phyloP scores from a whole-genome alignment of 2,329 filamentous ascomycete genomes.

The Aspergillus pseudotamarii region DNA sequence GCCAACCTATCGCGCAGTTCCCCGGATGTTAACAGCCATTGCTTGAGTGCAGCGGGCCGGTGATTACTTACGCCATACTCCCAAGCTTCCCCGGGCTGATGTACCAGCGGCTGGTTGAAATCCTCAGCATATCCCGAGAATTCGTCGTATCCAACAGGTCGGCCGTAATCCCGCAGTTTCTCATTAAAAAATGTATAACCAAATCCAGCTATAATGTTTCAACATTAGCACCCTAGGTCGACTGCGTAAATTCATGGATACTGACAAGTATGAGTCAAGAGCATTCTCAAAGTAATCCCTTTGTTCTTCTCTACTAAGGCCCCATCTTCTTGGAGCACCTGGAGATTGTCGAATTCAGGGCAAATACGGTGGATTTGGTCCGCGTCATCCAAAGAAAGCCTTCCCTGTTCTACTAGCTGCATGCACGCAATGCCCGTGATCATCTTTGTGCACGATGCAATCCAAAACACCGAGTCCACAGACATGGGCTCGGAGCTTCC shows the following conservation, averaged over 20 bases:
- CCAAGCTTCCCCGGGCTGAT: slow-evolving; percentile 66
- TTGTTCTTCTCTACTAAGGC: slow-evolving; percentile 48
- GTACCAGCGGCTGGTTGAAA: slow-evolving; percentile 58
- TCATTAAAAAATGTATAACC: slow-evolving; percentile 61
- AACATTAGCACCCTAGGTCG: background rate
- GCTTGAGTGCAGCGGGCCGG: background rate
- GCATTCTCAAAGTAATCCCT: slow-evolving; percentile 59
- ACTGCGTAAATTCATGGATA: background rate
- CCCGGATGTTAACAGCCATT: background rate
- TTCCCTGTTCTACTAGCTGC: slow-evolving; percentile 51
- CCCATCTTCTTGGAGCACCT: slow-evolving; percentile 44
- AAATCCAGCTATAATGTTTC: slow-evolving; percentile 52
- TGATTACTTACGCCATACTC: slow-evolving; percentile 57
- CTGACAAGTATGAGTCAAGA: slow-evolving; percentile 53
- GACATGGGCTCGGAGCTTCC: slow-evolving; percentile 55
- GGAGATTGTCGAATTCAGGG: slow-evolving; percentile 47
- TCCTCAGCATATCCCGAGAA: slow-evolving; percentile 58
- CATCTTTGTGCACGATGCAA: slow-evolving; percentile 56
- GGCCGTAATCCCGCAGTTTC: slow-evolving; percentile 49
- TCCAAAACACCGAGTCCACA: slow-evolving; percentile 63
- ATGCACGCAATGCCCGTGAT: slow-evolving; percentile 49
- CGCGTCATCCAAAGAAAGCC: slow-evolving; percentile 45
- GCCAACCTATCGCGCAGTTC: slow-evolving; percentile 40
- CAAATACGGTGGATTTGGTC: slow-evolving; percentile 42
- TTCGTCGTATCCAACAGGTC: slow-evolving; percentile 59